phyloP scores from a whole-genome alignment of 192 early-diverging fungal species.

The Podila clonocystis region DNA sequence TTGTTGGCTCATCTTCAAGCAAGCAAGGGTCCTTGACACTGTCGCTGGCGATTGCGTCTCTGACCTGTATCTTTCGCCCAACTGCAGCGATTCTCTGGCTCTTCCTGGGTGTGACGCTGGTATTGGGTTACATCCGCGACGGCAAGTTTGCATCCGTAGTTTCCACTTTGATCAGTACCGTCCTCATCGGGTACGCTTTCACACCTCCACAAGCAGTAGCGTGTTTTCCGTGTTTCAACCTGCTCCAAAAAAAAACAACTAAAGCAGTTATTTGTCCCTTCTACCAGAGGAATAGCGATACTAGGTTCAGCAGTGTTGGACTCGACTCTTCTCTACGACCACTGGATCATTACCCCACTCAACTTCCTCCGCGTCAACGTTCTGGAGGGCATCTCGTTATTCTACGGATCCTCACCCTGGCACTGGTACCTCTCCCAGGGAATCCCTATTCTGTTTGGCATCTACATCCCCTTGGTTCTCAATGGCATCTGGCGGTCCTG shows the following conservation, averaged over 20 bases:
- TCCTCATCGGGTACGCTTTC: slow-evolving; percentile 54
- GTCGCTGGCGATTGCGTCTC: slow-evolving; percentile 76
- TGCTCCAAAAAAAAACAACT: not conserved
- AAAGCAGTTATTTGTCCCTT: not conserved
- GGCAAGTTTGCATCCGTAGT: slow-evolving; percentile 4
- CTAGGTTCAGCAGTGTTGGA: slow-evolving; percentile 68
- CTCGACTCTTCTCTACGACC: slow-evolving; percentile 68
- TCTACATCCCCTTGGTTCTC: slow-evolving; percentile 75
- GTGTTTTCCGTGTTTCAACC: not conserved
- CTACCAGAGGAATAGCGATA: slow-evolving; percentile 56
- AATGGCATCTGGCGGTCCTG: slow-evolving; percentile 58
- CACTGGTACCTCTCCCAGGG: slow-evolving; percentile 93
- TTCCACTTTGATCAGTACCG: slow-evolving; percentile 41
- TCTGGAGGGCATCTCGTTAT: slow-evolving; percentile 77
- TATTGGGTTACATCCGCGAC: slow-evolving; percentile 38
- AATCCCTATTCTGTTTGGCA: slow-evolving; percentile 79
- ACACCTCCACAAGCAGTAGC: not conserved
- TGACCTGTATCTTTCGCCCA: slow-evolving; percentile 87
- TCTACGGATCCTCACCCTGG: slow-evolving; percentile 93
- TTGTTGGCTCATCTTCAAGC: no score
- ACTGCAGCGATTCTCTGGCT: slow-evolving; percentile 91
- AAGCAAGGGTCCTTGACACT: slow-evolving; percentile 8
- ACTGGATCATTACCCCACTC: slow-evolving; percentile 77
- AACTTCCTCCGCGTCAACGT: slow-evolving; percentile 90
- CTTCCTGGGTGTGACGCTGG: slow-evolving; percentile 71